Conservation (phyloP, 2,329 filamentous ascomycete genomes). For the Colletotrichum somersetense region DNA sequence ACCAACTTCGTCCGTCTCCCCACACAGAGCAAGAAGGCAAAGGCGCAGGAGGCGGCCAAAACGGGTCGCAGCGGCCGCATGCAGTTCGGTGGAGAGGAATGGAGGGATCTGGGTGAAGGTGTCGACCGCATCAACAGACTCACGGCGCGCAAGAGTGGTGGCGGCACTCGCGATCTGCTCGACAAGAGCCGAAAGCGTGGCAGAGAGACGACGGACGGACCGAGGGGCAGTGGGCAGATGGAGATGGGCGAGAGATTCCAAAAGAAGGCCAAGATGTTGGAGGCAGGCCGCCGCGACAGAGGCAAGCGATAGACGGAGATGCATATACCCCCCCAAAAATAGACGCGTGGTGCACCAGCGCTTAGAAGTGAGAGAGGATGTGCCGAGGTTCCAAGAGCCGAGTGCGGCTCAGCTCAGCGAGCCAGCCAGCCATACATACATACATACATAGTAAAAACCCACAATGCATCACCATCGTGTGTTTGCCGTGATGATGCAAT, state of each 20-base stretch:
- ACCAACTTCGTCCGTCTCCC: slow-evolving; percentile 90
- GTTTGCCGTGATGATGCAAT: background rate
- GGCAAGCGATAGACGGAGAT: slow-evolving; percentile 54
- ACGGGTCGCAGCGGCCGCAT: slow-evolving; percentile 68
- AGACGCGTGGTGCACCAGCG: background rate
- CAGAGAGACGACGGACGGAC: slow-evolving; percentile 76
- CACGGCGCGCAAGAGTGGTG: slow-evolving; percentile 76
- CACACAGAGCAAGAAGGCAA: slow-evolving; percentile 88
- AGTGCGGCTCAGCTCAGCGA: background rate
- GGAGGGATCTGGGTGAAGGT: slow-evolving; percentile 86
- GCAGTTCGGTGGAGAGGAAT: slow-evolving; percentile 91
- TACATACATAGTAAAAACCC: background rate
- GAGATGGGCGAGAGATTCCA: slow-evolving; percentile 81
- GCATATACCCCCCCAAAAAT: slow-evolving; percentile 17
- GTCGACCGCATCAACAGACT: slow-evolving; percentile 87
- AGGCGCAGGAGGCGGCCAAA: slow-evolving; percentile 71
- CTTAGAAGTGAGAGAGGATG: slow-evolving; percentile 1
- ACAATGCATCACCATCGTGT: background rate
- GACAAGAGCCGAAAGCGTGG: slow-evolving; percentile 90
- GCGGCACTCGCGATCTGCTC: slow-evolving; percentile 70
- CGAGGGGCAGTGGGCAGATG: slow-evolving; percentile 70
- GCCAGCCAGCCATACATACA: background rate
- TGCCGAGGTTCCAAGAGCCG: slow-evolving; percentile 16
- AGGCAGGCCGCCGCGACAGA: slow-evolving; percentile 59
- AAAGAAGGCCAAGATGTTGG: slow-evolving; percentile 73